A percentile compares a stretch with the other conserved stretches of the same genome.
These are phyloP conservation scores for Stemphylium vesicarium DNA, from an alignment of 2,329 filamentous ascomycete species.

Conservation along the genomic window DNA sequence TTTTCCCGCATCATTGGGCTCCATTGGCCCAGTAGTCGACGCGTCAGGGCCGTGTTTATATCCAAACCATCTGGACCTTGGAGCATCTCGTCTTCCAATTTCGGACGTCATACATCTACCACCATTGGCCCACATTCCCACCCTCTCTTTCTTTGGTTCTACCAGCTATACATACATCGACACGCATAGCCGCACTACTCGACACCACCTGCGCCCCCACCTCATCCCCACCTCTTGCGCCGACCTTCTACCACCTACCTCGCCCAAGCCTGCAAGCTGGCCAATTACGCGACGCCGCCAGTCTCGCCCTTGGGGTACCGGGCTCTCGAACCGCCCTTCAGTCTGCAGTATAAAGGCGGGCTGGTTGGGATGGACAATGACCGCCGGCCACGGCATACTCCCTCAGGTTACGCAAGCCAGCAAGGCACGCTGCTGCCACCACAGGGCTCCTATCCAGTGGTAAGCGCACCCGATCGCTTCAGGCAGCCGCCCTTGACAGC, in stretches of 20 bases:
- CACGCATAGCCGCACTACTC: constrained; percentile 12
- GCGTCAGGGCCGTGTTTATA: constrained; percentile 48
- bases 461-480: constrained; percentile 57
- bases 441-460: constrained; percentile 52
- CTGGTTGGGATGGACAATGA: constrained; percentile 77
- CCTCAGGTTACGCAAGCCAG: constrained; percentile 65
- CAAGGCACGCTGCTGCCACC: constrained; percentile 56
- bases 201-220: constrained; percentile 3
- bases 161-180: constrained; percentile 6
- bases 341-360: constrained; percentile 60
- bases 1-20: constrained; percentile 42
- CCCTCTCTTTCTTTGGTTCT: constrained; percentile 12
- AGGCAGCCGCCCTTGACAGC: constrained; percentile 54
- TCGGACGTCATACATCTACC: constrained; percentile 36
- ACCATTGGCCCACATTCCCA: constrained; percentile 15
- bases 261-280: constrained; percentile 64
- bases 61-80: constrained; percentile 41
- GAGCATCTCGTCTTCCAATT: constrained; percentile 35
- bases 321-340: constrained; percentile 63
- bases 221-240: constrained; percentile 21
- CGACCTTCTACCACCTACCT: constrained; percentile 14
- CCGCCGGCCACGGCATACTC: constrained; percentile 75
- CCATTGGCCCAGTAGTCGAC: constrained; percentile 46
- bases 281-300: constrained; percentile 66
- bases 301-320: constrained; percentile 70